Conservation (phyloP, 2,329 filamentous ascomycete species). For the Trichophyton mentagrophytes region DNA sequence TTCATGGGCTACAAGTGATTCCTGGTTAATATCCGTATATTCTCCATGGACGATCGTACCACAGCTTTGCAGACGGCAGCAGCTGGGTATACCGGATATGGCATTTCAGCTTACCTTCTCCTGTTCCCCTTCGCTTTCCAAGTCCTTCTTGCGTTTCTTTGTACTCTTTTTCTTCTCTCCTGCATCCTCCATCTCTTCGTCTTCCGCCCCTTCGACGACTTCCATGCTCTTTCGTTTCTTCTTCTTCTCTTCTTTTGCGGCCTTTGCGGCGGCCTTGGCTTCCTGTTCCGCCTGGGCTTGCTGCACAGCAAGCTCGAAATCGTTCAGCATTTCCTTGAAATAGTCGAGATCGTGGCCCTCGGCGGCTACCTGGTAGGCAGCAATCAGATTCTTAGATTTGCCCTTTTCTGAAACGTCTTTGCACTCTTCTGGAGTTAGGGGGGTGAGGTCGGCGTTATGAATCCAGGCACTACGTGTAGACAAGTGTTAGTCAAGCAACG, state of each 20-base stretch:
- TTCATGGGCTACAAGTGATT: slow-evolving; percentile 41
- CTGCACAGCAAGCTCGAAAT: slow-evolving; percentile 44
- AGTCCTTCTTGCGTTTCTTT: slow-evolving; percentile 81
- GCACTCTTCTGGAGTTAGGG: slow-evolving; percentile 62
- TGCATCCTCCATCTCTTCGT: slow-evolving; percentile 43
- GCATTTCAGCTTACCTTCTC: slow-evolving; percentile 43
- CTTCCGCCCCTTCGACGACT: slow-evolving; percentile 39
- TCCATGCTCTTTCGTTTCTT: slow-evolving; percentile 38
- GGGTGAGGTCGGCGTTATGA: slow-evolving; percentile 66
- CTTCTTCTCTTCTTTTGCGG: slow-evolving; percentile 41
- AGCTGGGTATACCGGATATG: neutral
- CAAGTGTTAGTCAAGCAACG: neutral
- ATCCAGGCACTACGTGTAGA: slow-evolving; percentile 63
- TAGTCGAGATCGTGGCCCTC: slow-evolving; percentile 64
- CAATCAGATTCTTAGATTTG: slow-evolving; percentile 69
- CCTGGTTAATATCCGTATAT: slow-evolving; percentile 8
- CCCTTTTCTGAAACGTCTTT: slow-evolving; percentile 51
- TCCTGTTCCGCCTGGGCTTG: slow-evolving; percentile 53
- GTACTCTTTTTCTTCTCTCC: slow-evolving; percentile 42
- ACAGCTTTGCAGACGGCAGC: neutral
- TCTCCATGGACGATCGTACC: neutral
- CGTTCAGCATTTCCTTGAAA: slow-evolving; percentile 66
- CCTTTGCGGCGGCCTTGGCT: slow-evolving; percentile 47
- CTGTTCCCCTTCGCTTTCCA: slow-evolving; percentile 49
- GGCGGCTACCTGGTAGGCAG: slow-evolving; percentile 67